Evolutionary conservation across 2,329 filamentous ascomycete species (phyloP).

Genomic region (Grosmannia huntii): DNA sequence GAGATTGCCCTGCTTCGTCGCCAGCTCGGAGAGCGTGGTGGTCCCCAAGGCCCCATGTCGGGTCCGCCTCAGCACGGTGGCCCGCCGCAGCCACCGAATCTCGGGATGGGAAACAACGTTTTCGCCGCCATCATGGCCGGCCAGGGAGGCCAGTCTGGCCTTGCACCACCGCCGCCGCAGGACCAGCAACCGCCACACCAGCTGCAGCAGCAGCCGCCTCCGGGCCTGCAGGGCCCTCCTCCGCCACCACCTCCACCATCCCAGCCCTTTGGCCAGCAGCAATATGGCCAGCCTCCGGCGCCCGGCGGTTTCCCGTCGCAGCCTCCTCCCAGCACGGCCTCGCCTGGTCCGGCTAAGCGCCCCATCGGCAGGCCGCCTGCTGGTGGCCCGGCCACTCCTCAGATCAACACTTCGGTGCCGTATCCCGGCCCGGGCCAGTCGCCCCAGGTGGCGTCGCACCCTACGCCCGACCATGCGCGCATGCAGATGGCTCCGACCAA

Average conservation of each 20-base stretch:
- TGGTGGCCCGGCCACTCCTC: constrained; percentile 70
- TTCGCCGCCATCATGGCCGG: constrained; percentile 96
- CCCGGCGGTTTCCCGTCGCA: constrained; percentile 67
- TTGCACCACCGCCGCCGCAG: constrained; percentile 60
- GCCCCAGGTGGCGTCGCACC: constrained; percentile 69
- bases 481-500: constrained; percentile 36
- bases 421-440: constrained; percentile 75
- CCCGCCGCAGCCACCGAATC: constrained; percentile 73
- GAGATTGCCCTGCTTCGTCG: constrained; percentile 76
- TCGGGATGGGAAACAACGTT: constrained; percentile 82
- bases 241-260: constrained; percentile 48
- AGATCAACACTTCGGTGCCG: constrained; percentile 77
- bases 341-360: constrained; percentile 74
- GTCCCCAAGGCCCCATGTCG: constrained; percentile 45
- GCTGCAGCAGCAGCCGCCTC: constrained; percentile 65
- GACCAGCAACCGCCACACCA: constrained; percentile 48
- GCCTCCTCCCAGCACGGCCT: constrained; percentile 72
- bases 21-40: constrained; percentile 69
- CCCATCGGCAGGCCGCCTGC: constrained; percentile 54
- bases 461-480: constrained; percentile 55
- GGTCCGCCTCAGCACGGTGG: constrained; percentile 64
- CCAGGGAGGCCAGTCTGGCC: constrained; percentile 66
- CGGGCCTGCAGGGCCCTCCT: constrained; percentile 43
- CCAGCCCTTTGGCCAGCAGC: constrained; percentile 55
- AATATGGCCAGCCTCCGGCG: constrained; percentile 39